Conservation (phyloP, 352 stramenopile genomes). For the Thalassiosira allenii region DNA sequence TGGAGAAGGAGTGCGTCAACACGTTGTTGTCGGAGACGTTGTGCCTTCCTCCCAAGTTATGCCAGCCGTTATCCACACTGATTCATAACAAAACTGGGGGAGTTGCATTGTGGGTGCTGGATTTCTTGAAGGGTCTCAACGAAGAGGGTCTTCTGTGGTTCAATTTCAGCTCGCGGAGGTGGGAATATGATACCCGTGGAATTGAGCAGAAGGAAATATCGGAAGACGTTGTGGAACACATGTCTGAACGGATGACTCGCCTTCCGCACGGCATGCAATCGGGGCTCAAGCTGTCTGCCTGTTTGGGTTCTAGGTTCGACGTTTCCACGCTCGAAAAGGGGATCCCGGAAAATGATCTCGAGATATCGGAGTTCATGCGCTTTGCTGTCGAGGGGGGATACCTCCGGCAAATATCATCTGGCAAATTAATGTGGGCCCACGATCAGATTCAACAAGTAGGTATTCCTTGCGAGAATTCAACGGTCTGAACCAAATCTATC, state of each 20-base stretch:
- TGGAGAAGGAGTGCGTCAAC: slow-evolving; percentile 41
- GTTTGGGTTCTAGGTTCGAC: slow-evolving; percentile 34
- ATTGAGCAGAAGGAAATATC: slow-evolving; percentile 33
- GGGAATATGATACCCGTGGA: slow-evolving; percentile 25
- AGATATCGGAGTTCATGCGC: slow-evolving; percentile 17
- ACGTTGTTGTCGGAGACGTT: slow-evolving; percentile 31
- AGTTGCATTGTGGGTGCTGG: slow-evolving; percentile 21
- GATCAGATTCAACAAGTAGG: slow-evolving; percentile 35
- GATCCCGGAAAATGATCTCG: slow-evolving; percentile 7
- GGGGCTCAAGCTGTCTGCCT: slow-evolving; percentile 30
- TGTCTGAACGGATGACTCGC: slow-evolving; percentile 28
- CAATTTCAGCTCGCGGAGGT: slow-evolving; percentile 24
- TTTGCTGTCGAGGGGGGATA: slow-evolving; percentile 26
- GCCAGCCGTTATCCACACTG: slow-evolving; percentile 21
- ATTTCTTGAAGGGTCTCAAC: slow-evolving; percentile 41
- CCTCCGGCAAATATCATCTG: slow-evolving; percentile 2
- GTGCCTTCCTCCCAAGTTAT: slow-evolving; percentile 36
- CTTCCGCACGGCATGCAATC: slow-evolving; percentile 15
- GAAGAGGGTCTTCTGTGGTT: slow-evolving; percentile 39
- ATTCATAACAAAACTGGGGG: slow-evolving; percentile 46
- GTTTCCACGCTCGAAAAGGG: slow-evolving; percentile 3
- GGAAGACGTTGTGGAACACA: slow-evolving; percentile 25
- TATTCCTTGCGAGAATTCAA: not conserved
- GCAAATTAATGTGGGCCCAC: slow-evolving; percentile 22
- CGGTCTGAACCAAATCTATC: not conserved